These are phyloP conservation scores for Proliferodiscus dingleyae DNA, from an alignment of 2,329 filamentous ascomycete species.

Conservation along the genomic window DNA sequence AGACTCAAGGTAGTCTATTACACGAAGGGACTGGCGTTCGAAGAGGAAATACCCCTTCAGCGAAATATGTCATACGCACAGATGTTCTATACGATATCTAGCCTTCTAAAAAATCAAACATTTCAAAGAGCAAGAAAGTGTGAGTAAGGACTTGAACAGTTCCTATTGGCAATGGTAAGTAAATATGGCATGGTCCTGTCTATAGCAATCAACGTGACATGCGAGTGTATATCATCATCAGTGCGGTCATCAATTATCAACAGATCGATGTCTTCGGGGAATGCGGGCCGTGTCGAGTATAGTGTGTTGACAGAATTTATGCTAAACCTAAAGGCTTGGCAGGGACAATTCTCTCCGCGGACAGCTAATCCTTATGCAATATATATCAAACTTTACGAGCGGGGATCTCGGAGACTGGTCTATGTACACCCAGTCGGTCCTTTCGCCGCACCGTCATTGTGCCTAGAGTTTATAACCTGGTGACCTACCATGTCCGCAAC, in stretches of 20 bases:
- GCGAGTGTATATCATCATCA: not conserved
- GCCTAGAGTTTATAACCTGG: constrained; percentile 2
- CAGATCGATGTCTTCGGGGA: constrained; percentile 3
- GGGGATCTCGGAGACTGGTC: constrained; percentile 4
- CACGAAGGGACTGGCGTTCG: constrained; percentile 68
- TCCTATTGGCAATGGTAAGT: not conserved
- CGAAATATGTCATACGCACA: constrained; percentile 65
- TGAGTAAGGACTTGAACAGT: not conserved
- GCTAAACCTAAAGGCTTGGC: constrained; percentile 13
- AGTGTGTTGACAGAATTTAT: constrained; percentile 11
- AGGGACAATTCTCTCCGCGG: constrained; percentile 1
- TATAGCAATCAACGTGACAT: not conserved
- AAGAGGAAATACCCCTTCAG: constrained; percentile 50
- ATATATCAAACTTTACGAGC: constrained; percentile 10
- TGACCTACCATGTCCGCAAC: constrained; percentile 1
- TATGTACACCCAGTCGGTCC: not conserved
- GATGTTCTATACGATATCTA: constrained; percentile 65
- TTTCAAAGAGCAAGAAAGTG: not conserved
- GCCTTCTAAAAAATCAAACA: constrained; percentile 8
- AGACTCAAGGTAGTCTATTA: constrained; percentile 57
- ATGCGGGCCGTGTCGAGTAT: constrained; percentile 11
- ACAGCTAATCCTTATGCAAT: constrained; percentile 7
- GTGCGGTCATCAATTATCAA: not conserved
- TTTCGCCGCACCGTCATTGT: not conserved
- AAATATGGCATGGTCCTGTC: not conserved